Evolutionary conservation across 2,329 filamentous ascomycete species (phyloP), one percentile per base, ranked within the genome.

Genomic region (Pseudopyrenochaeta lycopersici): DNA sequence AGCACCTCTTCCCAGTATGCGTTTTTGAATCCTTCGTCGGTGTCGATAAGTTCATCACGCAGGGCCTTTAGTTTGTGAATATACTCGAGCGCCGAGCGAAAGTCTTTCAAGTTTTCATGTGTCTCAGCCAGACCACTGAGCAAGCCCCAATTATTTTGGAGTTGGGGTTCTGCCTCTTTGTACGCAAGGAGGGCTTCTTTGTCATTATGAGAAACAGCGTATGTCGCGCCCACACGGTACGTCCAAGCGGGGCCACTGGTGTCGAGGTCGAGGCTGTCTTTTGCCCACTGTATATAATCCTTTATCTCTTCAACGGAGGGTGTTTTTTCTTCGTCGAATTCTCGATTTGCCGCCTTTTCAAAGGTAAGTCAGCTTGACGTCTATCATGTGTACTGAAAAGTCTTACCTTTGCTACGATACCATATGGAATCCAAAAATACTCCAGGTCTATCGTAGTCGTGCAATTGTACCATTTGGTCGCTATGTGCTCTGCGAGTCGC

Each of bases 401-500:
- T 35, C 32, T n/a, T 35, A 35, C 32, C 12, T 35, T 17, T 4
- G 15, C 15, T 5, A 35, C 32, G 11, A 35, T 17, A 14, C 15
- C 32, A 35, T n/a, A 35, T 5, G 32, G 32, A 35, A 35, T 5
- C 12, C 12, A 35, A 11, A 35, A 17, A 35, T 35, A n/a, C 4
- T 14, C 12, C 12, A 17, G 5, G 15, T 35, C 12, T 14, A 17
- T 35, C 12, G 32, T 5, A 14, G 7, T 39, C 4, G 21, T 29
- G 3, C 47, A 40, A 14, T 29, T 36, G 15, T 52, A 56, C 53
- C 53, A 56, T 12, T 27, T 23, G 1, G 12, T 44, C 1, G 49
- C 53, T 6, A 48, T 15, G 10, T 27, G 38, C 14, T 17, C 40
- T 38, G 49, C 43, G 4, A 56, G 14, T 20, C 40, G 32, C 31